Evolutionary conservation across 306 rosid genomes (phyloP).

Genomic region (Cucurbita moschata): DNA sequence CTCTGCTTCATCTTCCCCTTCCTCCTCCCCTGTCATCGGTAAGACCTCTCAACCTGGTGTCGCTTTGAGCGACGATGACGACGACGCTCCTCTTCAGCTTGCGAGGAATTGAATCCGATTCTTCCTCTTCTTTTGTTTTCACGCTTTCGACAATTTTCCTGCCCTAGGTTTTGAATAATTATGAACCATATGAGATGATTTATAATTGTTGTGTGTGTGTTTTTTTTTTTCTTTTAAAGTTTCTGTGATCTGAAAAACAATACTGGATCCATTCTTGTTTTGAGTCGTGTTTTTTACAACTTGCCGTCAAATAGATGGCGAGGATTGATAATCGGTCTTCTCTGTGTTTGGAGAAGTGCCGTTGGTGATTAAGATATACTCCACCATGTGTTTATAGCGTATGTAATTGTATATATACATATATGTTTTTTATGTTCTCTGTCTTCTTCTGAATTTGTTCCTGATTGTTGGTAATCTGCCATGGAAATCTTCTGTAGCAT

Average conservation of each 20-base stretch:
- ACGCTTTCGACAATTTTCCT: neutral
- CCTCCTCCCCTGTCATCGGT: slow-evolving; percentile 9
- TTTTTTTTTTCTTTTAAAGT: neutral
- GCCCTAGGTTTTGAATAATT: neutral
- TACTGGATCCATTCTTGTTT: neutral
- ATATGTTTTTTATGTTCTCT: neutral
- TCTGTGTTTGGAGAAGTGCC: neutral
- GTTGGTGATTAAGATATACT: neutral
- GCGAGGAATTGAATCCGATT: neutral
- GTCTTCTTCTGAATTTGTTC: neutral
- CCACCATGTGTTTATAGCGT: neutral
- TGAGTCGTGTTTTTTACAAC: neutral
- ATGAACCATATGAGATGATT: neutral
- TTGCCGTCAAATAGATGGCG: neutral
- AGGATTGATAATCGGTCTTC: neutral
- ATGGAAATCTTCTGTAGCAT: neutral
- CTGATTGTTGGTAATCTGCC: neutral
- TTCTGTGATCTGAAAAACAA: neutral
- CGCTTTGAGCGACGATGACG: neutral
- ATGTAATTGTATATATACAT: neutral
- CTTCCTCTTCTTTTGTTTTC: neutral
- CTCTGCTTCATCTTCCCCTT: neutral
- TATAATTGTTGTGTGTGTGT: neutral
- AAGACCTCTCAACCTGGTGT: neutral
- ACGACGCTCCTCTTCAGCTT: neutral